Evolutionary conservation across 2,329 filamentous ascomycete genomes (phyloP).

Genomic region (Xylaria polymorpha): DNA sequence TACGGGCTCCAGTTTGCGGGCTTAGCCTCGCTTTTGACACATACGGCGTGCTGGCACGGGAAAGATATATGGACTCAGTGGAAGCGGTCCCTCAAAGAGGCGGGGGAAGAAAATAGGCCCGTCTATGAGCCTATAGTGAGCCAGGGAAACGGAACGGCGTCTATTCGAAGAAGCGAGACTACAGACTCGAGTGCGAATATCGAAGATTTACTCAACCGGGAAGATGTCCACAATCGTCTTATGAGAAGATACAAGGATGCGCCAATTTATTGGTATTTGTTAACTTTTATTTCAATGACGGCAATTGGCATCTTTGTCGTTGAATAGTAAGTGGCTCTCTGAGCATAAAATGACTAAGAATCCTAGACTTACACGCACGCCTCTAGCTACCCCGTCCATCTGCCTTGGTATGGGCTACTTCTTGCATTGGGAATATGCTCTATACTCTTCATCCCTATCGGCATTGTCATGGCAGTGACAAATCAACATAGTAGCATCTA

Average conservation of each 20-base stretch:
- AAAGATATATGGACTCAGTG: constrained; percentile 83
- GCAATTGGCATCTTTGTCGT: constrained; percentile 85
- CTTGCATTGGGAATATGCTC: constrained; percentile 82
- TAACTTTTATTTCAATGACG: constrained; percentile 80
- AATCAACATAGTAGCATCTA: constrained; percentile 91
- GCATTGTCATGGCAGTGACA: constrained; percentile 92
- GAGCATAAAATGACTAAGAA: background rate
- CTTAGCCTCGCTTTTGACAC: constrained; percentile 80
- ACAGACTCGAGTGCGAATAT: constrained; percentile 54
- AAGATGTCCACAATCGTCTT: constrained; percentile 85
- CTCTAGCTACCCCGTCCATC: constrained; percentile 78
- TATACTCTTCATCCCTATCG: constrained; percentile 88
- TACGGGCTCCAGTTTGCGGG: constrained; percentile 90
- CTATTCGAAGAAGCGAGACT: constrained; percentile 39
- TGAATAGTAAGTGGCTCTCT: constrained; percentile 73
- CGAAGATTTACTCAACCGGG: constrained; percentile 71
- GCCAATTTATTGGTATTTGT: constrained; percentile 82
- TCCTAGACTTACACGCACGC: constrained; percentile 37
- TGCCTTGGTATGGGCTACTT: constrained; percentile 88
- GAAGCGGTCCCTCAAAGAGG: constrained; percentile 75
- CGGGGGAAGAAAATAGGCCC: constrained; percentile 61
- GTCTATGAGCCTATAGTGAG: constrained; percentile 63
- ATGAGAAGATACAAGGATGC: constrained; percentile 88
- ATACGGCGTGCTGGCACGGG: constrained; percentile 87
- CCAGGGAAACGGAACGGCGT: constrained; percentile 42